Evolutionary conservation across 495 filamentous ascomycete genomes (phyloP), one percentile per base, ranked within the genome.

Genomic region (Penicillium lagena): DNA sequence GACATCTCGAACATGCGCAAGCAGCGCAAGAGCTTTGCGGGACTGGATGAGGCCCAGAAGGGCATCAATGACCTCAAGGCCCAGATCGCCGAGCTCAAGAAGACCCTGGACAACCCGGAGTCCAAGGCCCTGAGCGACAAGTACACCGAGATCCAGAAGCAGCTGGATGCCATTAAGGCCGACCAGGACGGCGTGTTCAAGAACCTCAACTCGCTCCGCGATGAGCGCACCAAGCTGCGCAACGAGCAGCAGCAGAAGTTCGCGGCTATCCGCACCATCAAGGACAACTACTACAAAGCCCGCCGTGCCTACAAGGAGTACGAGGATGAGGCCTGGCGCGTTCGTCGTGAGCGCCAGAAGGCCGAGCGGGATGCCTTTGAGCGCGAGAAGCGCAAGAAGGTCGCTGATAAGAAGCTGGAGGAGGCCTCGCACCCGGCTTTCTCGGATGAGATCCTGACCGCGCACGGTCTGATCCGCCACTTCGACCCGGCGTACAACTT

Each of bases 381-480:
- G 57, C 77, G 78, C 7, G 80, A 81, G 59, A 85, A 85, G 71
- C 79, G 82, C 66, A 89, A 84, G 72, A 85, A 90, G 68, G 73
- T 86, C 28, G 93, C 93, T 13, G 77, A 77, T 40, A 76, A 90
- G 72, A 85, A 87, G 66, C 79, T 95, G 38, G 90, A 90, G 60
- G 90, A 96, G 68, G 93, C 94, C 46, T 90, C 87, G 42, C 77
- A 82, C 50, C 89, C 80, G 1, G 93, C 93, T 35, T 99, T 88
- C 70, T 72, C 85, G 37, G 88, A 95, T 45, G 88, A 97, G 72
- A 94, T 99, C 57, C 75, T 87, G 37, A 83, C 85, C 40, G 87
- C 88, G 31, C 83, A 90, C 65, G 83, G 80, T 57, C 74, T 99
- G 9, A 84, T 96, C 46, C 82, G 83, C 40, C 90, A 89, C 77